Evolutionary conservation across 371 early-diverging fungal species (phyloP), one percentile per base, ranked within the genome.

Genomic region (Mortierella sp.): DNA sequence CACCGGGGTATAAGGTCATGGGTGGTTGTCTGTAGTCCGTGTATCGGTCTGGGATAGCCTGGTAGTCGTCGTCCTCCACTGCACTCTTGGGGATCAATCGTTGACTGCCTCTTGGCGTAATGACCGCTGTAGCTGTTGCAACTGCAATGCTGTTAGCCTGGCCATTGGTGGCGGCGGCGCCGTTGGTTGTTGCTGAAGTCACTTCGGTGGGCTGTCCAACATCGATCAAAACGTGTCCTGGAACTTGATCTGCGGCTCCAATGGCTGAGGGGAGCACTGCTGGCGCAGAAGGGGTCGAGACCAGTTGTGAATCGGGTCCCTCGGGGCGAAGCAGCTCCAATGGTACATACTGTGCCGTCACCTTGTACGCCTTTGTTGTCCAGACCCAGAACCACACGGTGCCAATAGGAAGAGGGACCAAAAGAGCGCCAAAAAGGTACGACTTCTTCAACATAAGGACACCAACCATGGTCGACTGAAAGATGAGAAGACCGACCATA

Each of bases 381-480:
- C 89, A 89, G 38, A 87, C 63, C 80, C 92, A 93, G 80, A 93
- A 94, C 70, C 87, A 84, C 16, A 91, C 73, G 0, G 94, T 94
- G 29, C 90, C 73, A 6, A 92, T 27, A 3, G 93, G 81, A 24
- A 93, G 84, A 8, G 93, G 93, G 2, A 84, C 75, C 48, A 92
- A 84, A 3, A 93, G 72, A 0, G 83, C 82, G 3, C 91, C 91
- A 11, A 91, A 70, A 10, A 89, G 75, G 75, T 91, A 91, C 0
- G 91, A 90, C 49, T 90, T 89, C 70, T 91, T 90, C 89, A 97
- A 80, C 91, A 94, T 83, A 86, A 95, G 71, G 4, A 93, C 54
- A 2, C 97, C 98, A 48, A 97, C 90, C 92, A 97, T 95, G 4
- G 97, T 94, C 38, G 95, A 78, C 80, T 98, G 98, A 90, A 95